Base-by-base conservation (phyloP, 768 basidiomycete species). In the Hygrophoropsis aurantiaca region DNA sequence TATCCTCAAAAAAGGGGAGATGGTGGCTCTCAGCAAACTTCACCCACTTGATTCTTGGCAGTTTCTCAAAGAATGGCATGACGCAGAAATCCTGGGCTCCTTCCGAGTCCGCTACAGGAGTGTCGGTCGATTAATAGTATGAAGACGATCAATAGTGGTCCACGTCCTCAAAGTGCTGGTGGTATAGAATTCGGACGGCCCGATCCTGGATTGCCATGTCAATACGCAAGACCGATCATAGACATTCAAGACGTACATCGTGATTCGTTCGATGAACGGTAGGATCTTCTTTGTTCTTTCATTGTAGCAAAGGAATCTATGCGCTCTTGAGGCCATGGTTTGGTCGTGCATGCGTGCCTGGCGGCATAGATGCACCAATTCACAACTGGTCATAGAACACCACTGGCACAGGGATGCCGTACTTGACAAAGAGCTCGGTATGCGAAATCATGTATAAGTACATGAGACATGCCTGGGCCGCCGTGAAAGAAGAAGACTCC, bases 311-410 rank as follows among this genome's bases (percentile, higher is more conserved):
- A 66, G 0, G 67, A 62, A 2, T 51, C 37, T 4, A 40, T 5
- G 0, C 73, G 39, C 2, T 67, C 68, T 16, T 69, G 50, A 0
- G 75, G 75, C 62, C 63, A 65, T 0, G 65, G 68, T 7, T 51
- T 34, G 11, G 68, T 10, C n/a, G 58, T 57, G 48, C 69, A 75
- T 2, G 65, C 54, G 38, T 76, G 67, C 32, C 67, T 67, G 2
- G 52, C 52, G 26, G 77, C 11, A 77, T 74, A 3, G 77, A 78
- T 38, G 58, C 54, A 9, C 70, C 74, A 51, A 58, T 70, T 6
- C 78, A 78, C 38, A 80, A 56, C 61, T 79, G 77, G 50, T 79
- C 78, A 47, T 80, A 80, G 55, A 80, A 66, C 33, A 80, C 55
- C 48, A 80, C 65, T n/a, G n/a, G n/a, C n/a, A n/a, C n/a, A 1